phyloP scores from a whole-genome alignment of 225 moss, liverwort and hornwort species.

The Thuidium tamariscinum region DNA sequence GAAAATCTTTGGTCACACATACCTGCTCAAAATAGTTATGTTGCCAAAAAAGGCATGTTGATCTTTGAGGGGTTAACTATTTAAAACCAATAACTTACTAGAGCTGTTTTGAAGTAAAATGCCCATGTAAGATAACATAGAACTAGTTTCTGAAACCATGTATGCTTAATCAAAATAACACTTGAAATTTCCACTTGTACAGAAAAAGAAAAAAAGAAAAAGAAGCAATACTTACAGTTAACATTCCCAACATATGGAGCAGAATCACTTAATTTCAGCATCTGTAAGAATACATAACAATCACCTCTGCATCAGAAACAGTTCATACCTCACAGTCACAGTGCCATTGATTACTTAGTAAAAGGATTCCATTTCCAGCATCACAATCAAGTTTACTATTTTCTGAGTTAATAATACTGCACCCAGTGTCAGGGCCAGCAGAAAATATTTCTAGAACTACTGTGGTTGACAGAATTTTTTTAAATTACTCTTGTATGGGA shows the following conservation, averaged over 20 bases:
- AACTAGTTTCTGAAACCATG: background rate
- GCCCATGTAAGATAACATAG: background rate
- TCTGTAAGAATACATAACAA: background rate
- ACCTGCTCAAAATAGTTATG: too few relatives aligned
- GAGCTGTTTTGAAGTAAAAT: background rate
- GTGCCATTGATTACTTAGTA: background rate
- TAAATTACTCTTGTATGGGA: background rate
- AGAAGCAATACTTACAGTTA: background rate
- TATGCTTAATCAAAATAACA: background rate
- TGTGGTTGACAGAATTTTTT: background rate
- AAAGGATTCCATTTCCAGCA: background rate
- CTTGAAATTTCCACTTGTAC: background rate
- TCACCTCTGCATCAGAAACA: background rate
- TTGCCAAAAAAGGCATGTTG: too few relatives aligned
- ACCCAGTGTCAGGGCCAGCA: fast-evolving
- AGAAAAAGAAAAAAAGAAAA: background rate
- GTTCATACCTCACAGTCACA: fast-evolving
- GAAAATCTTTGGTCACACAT: too few relatives aligned
- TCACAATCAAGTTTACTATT: background rate
- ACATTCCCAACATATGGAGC: background rate
- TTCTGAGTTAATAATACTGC: background rate
- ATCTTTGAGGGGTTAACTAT: too few relatives aligned
- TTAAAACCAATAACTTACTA: background rate
- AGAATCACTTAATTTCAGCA: slow-evolving; percentile 3
- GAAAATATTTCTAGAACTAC: background rate